Evolutionary conservation across 2,329 filamentous ascomycete species (phyloP).

Genomic region (Colletotrichum paranaense): DNA sequence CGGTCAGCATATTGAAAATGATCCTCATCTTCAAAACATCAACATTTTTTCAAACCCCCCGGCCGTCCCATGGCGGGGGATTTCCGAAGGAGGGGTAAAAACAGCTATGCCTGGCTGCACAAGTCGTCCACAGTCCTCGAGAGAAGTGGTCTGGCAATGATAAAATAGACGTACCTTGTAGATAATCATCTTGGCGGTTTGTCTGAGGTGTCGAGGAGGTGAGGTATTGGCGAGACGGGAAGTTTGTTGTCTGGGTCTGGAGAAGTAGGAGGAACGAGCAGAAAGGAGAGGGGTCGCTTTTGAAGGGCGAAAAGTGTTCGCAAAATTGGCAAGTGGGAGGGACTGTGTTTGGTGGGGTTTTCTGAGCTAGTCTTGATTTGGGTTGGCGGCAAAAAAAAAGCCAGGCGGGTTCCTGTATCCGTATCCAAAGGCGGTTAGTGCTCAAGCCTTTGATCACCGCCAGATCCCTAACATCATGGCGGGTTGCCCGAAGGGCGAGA

Average conservation of each 20-base stretch:
- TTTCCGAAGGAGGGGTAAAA: constrained; percentile 29
- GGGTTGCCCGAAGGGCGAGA: constrained; percentile 26
- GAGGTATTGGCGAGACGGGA: constrained; percentile 40
- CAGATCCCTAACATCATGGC: constrained; percentile 2
- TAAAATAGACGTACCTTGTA: constrained; percentile 67
- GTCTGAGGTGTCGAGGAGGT: constrained; percentile 42
- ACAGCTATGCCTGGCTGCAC: not conserved
- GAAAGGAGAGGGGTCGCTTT: constrained; percentile 32
- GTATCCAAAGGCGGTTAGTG: constrained; percentile 1
- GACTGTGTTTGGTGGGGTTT: constrained; percentile 39
- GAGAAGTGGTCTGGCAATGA: not conserved
- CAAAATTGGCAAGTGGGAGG: constrained; percentile 39
- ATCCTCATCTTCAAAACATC: not conserved
- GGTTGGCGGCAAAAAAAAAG: constrained; percentile 5
- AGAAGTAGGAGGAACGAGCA: constrained; percentile 18
- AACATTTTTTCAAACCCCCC: not conserved
- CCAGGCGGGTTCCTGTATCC: not conserved
- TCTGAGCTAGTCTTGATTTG: constrained; percentile 26
- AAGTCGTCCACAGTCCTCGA: not conserved
- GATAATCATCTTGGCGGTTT: constrained; percentile 76
- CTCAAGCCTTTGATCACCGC: not conserved
- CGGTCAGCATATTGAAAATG: constrained; percentile 21
- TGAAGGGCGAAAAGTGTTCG: constrained; percentile 37
- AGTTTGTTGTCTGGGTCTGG: constrained; percentile 34
- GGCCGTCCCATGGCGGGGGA: not conserved